These are phyloP conservation scores for Sarocladium oryzae DNA, from an alignment of 2,329 filamentous ascomycete species.

Conservation along the genomic window DNA sequence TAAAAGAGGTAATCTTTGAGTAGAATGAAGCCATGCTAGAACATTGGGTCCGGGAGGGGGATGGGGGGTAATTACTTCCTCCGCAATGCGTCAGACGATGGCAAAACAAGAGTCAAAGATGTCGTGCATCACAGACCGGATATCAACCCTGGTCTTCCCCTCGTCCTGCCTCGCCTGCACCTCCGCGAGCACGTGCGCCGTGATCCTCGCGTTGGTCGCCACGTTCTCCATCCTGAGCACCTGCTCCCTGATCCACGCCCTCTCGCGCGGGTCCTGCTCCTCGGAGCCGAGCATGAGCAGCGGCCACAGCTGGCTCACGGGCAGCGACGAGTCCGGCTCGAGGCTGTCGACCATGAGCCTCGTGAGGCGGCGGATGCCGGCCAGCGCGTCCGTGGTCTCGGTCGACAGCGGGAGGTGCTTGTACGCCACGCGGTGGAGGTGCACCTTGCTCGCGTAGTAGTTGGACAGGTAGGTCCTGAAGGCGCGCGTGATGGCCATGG, in stretches of 20 bases:
- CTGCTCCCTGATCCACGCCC: slow-evolving; percentile 43
- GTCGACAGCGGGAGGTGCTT: slow-evolving; percentile 44
- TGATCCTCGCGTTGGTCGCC: slow-evolving; percentile 36
- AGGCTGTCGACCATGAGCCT: slow-evolving; percentile 34
- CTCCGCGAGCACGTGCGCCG: slow-evolving; percentile 38
- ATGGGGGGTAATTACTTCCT: background rate
- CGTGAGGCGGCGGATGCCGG: slow-evolving; percentile 40
- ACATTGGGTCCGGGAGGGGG: background rate
- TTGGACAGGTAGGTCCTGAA: slow-evolving; percentile 51
- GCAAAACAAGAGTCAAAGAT: slow-evolving; percentile 48
- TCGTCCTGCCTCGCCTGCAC: slow-evolving; percentile 37
- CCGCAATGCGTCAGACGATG: slow-evolving; percentile 23
- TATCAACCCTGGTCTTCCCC: slow-evolving; percentile 33
- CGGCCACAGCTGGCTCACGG: slow-evolving; percentile 52
- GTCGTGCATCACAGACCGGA: slow-evolving; percentile 39
- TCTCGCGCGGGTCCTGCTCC: slow-evolving; percentile 41
- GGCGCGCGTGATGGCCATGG: slow-evolving; percentile 42
- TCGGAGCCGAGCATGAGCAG: slow-evolving; percentile 50
- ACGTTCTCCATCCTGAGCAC: slow-evolving; percentile 42
- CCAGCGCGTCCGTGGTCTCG: slow-evolving; percentile 39
- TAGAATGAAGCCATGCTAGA: background rate
- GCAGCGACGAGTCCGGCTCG: slow-evolving; percentile 37
- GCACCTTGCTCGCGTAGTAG: slow-evolving; percentile 49
- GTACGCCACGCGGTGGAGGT: slow-evolving; percentile 51
- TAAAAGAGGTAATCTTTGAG: background rate